Evolutionary conservation across 2,329 filamentous ascomycete species (phyloP), one percentile per base, ranked within the genome.

Genomic region (Hawksworthiomyces lignivorus): DNA sequence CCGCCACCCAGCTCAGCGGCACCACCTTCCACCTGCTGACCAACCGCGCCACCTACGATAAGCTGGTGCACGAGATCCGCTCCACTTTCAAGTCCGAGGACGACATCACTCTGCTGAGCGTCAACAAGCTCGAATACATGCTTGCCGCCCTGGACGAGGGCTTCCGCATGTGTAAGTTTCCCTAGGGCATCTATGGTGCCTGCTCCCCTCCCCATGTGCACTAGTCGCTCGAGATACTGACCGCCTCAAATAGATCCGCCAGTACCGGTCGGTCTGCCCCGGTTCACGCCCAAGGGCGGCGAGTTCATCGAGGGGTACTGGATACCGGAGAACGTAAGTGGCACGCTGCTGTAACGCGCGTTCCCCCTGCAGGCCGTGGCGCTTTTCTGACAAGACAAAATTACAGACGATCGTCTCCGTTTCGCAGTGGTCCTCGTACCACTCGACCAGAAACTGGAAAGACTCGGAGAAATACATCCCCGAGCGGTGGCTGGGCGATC

Each of bases 401-500:
- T 26, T 33, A 2, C 41, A 70, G 67, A 70, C 63, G 2, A 49
- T 54, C 3, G 56, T 72, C 14, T 62, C 61, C 1, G 55, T 54
- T 9, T 45, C 47, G 39, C 41, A 52, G 8, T 46, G 36, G 33
- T 33, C 40, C 6, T 48, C 54, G 3, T 56, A 54, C 9, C 55
- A 56, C 35, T 49, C 48, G 11, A 33, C 49, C 7, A 14, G 39
- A n/a, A 52, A 60, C 45, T 62, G 59, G 39, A 44, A 50, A 5
- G 41, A 50, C 4, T 54, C 58, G 5, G 28, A 49, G 15, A 37
- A 46, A 4, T 63, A 62, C 35, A 35, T 50, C 8, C 61, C 60
- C 0, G 57, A 62, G 42, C 49, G 60, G 2, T 63, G 36, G 36
- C 17, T 39, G 18, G 39, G 30, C 15, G 59, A 63, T 10, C 44